These are phyloP conservation scores for Solanum neorickii DNA, from an alignment of 257 asterid species.

Conservation along the genomic window DNA sequence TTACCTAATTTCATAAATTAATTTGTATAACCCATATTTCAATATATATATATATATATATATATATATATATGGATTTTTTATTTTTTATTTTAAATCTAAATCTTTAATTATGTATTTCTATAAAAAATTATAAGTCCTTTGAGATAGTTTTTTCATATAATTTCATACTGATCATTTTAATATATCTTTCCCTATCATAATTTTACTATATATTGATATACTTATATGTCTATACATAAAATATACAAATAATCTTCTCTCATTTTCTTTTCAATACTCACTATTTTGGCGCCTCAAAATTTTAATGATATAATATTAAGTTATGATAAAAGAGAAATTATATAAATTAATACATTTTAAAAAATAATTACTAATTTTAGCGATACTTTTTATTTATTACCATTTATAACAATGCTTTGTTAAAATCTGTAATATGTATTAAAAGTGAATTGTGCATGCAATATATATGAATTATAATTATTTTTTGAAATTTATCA, in stretches of 20 bases:
- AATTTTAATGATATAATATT: not conserved
- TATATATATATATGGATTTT: not conserved
- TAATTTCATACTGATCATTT: not conserved
- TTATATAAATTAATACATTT: too few species aligned
- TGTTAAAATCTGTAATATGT: too few species aligned
- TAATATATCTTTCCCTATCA: not conserved
- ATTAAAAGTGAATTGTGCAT: too few species aligned
- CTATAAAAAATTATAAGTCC: not conserved
- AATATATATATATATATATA: not conserved
- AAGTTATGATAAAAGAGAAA: too few species aligned
- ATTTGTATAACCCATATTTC: not conserved
- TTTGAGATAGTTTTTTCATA: not conserved
- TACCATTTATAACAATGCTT: too few species aligned
- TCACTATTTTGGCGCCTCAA: not conserved
- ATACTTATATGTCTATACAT: not conserved
- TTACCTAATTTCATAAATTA: not conserved
- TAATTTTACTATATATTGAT: not conserved
- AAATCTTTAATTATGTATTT: not conserved
- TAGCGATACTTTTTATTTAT: too few species aligned
- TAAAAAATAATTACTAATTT: too few species aligned
- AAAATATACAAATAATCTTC: not conserved
- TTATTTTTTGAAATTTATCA: too few species aligned
- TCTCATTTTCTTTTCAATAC: too few species aligned
- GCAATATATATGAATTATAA: too few species aligned
- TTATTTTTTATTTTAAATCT: not conserved